Evolutionary conservation across 2,329 filamentous ascomycete species (phyloP), one percentile per base, ranked within the genome.

Genomic region (Dryadomyces quercivorus): DNA sequence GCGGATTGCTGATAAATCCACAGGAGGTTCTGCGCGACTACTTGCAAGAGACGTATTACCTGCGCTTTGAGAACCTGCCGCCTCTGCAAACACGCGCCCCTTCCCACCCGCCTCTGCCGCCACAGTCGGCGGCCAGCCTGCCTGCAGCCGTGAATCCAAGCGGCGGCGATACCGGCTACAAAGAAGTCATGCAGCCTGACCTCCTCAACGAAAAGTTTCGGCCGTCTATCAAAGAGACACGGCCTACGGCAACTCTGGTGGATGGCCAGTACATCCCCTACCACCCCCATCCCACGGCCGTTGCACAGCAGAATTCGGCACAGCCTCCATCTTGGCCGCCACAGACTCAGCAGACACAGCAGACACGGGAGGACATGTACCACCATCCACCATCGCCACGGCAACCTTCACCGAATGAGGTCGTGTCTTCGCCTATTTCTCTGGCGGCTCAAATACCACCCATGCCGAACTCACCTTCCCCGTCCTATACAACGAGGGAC

Each of bases 101-200:
- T 12, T 36, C 46, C 6, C n/a, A n/a, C 15, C 46, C n/a, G 26
- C 21, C 36, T 15, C 16, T 21, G 8, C 15, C n/a, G 16, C 18
- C 26, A 18, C n/a, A 1, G 9, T 7, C 26, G 12, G 18, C 72
- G 12, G 75, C 76, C 2, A 75, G 75, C 2, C 71, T 78, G 15
- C 73, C 77, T 54, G 75, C 77, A 1, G 68, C 81, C 10, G 69
- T 82, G 46, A 47, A 52, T 8, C 45, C 42, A 18, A 10, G n/a
- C 38, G 12, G 12, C 16, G 42, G 13, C 42, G 42, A 40, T 51
- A 48, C 54, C 55, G 40, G 63, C 40, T 63, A 64, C 12, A 71
- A 69, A 51, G 70, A 73, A 54, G 60, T 68, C 51, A 60, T 69
- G 40, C 66, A 68, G 43, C 63, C 63, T 13, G 58, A 60, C 10